Conservation (phyloP, 768 basidiomycete species). For the Auriscalpium orientale region DNA sequence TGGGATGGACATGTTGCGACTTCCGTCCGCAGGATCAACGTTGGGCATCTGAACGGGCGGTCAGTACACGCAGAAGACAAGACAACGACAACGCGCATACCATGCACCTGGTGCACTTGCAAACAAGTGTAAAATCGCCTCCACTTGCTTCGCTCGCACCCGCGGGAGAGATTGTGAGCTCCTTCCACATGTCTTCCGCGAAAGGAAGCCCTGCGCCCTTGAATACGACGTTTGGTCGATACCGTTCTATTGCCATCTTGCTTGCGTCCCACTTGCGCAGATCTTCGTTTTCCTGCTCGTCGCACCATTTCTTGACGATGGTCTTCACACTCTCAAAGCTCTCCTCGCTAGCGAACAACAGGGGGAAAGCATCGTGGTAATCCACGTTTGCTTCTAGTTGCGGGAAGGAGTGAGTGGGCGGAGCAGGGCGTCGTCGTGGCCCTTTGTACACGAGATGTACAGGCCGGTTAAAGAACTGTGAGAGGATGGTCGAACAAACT, state of each 20-base stretch:
- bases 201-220: constrained; percentile 58
- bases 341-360: constrained; percentile 63
- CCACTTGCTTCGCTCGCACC: constrained; percentile 22
- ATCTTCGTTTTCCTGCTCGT: constrained; percentile 14
- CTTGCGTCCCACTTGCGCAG: constrained; percentile 40
- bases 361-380: constrained; percentile 61
- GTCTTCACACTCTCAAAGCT: constrained; percentile 46
- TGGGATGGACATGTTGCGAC: constrained; percentile 65
- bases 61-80: constrained; percentile 3
- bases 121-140: constrained; percentile 47
- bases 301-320: constrained; percentile 31
- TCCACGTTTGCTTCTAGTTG: constrained; percentile 31
- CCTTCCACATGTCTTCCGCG: constrained; percentile 63
- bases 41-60: constrained; percentile 55
- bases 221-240: constrained; percentile 71
- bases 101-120: constrained; percentile 64
- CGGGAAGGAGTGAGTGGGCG: constrained; percentile 48
- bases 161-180: constrained; percentile 46
- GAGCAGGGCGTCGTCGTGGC: constrained; percentile 39
- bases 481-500: constrained; percentile 48
- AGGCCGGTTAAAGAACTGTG: constrained; percentile 50
- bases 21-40: constrained; percentile 55
- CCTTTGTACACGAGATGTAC: constrained; percentile 68
- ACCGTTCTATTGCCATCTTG: constrained; percentile 56
- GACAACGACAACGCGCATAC: constrained; percentile 31